Conservation (phyloP, 306 rosid species). For the Begonia peltatifolia region DNA sequence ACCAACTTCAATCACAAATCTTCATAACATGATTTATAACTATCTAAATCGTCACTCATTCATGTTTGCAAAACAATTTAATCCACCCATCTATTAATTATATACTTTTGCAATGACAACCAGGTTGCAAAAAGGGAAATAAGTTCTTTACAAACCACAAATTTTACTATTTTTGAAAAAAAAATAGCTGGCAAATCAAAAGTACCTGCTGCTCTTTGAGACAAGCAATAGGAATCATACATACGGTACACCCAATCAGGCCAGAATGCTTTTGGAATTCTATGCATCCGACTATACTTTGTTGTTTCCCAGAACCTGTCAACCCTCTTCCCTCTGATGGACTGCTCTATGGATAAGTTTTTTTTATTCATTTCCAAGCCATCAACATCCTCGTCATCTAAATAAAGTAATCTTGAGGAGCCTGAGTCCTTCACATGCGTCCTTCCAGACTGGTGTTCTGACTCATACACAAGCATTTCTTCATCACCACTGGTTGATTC, state of each 20-base stretch:
- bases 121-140: too few relatives aligned
- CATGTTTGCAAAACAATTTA: not conserved
- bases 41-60: not conserved
- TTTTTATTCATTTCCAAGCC: slow-evolving; percentile 26
- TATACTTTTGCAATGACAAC: too few relatives aligned
- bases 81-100: too few relatives aligned
- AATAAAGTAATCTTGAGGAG: slow-evolving; percentile 21
- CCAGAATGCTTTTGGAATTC: slow-evolving; percentile 58
- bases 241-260: slow-evolving; percentile 84
- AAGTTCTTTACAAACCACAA: too few relatives aligned
- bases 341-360: slow-evolving; percentile 29
- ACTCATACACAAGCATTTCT: slow-evolving; percentile 21
- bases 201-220: slow-evolving; percentile 75
- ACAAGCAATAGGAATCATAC: slow-evolving; percentile 84
- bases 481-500: slow-evolving; percentile 42
- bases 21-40: not conserved
- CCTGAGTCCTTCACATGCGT: slow-evolving; percentile 35
- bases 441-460: too few relatives aligned
- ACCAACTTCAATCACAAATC: too few relatives aligned
- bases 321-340: slow-evolving; percentile 24
- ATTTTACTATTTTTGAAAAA: too few relatives aligned
- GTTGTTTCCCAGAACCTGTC: slow-evolving; percentile 17
- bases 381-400: slow-evolving; percentile 20
- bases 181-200: slow-evolving; percentile 8
- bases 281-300: slow-evolving; percentile 20